Base-by-base conservation (phyloP, 208 protist species). In the Strigomonas culicis region DNA sequence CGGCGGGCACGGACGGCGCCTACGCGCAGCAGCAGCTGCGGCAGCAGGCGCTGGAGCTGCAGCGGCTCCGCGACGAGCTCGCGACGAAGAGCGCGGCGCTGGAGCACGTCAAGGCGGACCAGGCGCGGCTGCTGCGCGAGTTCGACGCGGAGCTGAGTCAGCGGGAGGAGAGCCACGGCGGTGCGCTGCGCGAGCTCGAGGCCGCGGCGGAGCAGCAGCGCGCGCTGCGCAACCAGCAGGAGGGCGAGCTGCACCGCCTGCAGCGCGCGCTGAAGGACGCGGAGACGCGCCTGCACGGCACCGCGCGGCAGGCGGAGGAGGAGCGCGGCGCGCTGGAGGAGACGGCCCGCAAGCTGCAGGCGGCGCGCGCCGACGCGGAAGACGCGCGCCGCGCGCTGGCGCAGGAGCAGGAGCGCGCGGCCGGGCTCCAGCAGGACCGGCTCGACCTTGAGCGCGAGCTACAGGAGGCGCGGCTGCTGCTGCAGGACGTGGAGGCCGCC, bases 11-110 rank as follows among this genome's bases (percentile, higher is more conserved):
- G 4, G 86, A 93, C 32, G 49, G 85, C 11, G 63, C 77, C 63
- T 70, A 74, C 63, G 63, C 78, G 21, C 82, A 90, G 68, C 82
- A 94, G 57, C 72, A 92, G 65, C 47, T 81, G n/a, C 55, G 72
- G 25, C 84, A 90, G 71, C 70, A 74, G 30, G 68, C 79, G 11
- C 15, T 81, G 1, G 80, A 88, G 66, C 72, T 72, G 34, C 74
- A 87, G 62, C 60, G 74, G 44, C 67, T 90, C 11, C 72, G 66
- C 8, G 85, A 94, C 21, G 82, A 94, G 43, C 41, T 89, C 30
- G 68, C 68, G 11, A 61, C 59, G 24, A 85, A 75, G 52, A 59
- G 61, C 27, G 75, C 60, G 27, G 75, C 73, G 25, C 55, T 86
- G 25, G 75, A 73, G 30, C 31, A 55, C 50, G 57, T 56, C n/a